Evolutionary conservation across 257 asterid species (phyloP).

Genomic region (Rhazya stricta): DNA sequence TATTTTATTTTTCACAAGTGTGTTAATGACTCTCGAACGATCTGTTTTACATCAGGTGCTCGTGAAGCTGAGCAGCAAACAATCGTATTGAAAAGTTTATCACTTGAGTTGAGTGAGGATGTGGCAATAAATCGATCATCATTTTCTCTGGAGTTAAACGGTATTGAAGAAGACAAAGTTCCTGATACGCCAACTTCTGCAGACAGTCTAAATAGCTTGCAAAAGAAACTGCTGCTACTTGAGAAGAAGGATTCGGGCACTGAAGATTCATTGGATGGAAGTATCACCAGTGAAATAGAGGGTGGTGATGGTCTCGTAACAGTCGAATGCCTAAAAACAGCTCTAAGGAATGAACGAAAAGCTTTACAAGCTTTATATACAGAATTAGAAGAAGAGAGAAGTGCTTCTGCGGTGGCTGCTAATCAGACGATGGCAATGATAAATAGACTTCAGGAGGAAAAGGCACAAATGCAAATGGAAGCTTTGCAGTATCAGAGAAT

Average conservation of each 20-base stretch:
- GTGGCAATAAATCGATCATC: constrained; percentile 20
- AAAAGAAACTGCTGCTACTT: constrained; percentile 50
- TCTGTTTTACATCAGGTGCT: constrained; percentile 33
- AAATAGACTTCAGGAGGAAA: constrained; percentile 92
- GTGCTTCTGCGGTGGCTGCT: constrained; percentile 94
- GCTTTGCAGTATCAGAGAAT: constrained; percentile 96
- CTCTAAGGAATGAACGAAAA: constrained; percentile 62
- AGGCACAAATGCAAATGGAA: constrained; percentile 97
- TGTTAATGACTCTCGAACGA: not conserved
- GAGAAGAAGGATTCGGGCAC: constrained; percentile 68
- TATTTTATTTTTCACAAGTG: not conserved
- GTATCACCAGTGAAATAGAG: constrained; percentile 77
- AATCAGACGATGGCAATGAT: constrained; percentile 99
- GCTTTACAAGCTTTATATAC: constrained; percentile 63
- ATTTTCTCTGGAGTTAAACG: constrained; percentile 36
- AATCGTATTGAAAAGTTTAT: constrained; percentile 32
- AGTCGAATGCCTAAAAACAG: constrained; percentile 54
- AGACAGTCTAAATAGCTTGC: constrained; percentile 52
- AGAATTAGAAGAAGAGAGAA: constrained; percentile 89
- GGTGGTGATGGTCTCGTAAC: constrained; percentile 59
- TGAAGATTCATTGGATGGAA: constrained; percentile 84
- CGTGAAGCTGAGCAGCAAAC: constrained; percentile 36
- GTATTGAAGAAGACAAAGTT: constrained; percentile 62
- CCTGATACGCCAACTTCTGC: constrained; percentile 79
- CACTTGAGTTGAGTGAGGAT: constrained; percentile 34